Conservation (phyloP, 805 yeast genomes). For the Lipomyces kockii region DNA sequence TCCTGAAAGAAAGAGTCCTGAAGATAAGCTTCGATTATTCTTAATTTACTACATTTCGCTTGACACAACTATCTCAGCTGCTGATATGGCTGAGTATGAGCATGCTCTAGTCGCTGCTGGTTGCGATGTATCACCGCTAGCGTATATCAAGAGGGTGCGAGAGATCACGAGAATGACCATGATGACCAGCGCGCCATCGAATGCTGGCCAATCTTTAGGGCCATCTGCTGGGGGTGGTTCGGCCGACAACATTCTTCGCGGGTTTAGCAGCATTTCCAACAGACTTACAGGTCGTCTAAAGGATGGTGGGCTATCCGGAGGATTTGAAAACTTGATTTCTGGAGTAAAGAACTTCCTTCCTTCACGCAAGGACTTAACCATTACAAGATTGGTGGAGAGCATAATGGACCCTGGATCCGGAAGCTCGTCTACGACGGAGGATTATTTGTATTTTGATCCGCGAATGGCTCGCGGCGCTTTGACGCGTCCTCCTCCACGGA, state of each 20-base stretch:
- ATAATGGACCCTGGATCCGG: slow-evolving; percentile 72
- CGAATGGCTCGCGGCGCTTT: slow-evolving; percentile 83
- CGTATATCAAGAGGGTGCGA: slow-evolving; percentile 78
- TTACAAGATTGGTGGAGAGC: slow-evolving; percentile 89
- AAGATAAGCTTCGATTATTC: slow-evolving; percentile 86
- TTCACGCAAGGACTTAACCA: slow-evolving; percentile 82
- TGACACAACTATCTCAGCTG: slow-evolving; percentile 51
- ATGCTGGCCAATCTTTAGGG: slow-evolving; percentile 42
- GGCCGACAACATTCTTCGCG: slow-evolving; percentile 48
- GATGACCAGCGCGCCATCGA: slow-evolving; percentile 44
- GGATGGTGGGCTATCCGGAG: slow-evolving; percentile 84
- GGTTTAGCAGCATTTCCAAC: slow-evolving; percentile 73
- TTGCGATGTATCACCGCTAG: slow-evolving; percentile 63
- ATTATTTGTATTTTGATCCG: slow-evolving; percentile 89
- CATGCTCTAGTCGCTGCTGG: slow-evolving; percentile 60
- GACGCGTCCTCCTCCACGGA: slow-evolving; percentile 79
- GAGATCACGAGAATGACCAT: slow-evolving; percentile 63
- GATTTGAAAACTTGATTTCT: slow-evolving; percentile 85
- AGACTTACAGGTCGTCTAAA: slow-evolving; percentile 74
- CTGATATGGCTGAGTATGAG: slow-evolving; percentile 68
- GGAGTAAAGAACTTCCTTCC: slow-evolving; percentile 88
- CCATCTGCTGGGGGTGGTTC: slow-evolving; percentile 29
- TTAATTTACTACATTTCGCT: slow-evolving; percentile 67
- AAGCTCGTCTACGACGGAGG: slow-evolving; percentile 68
- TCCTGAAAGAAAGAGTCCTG: slow-evolving; percentile 59